phyloP scores from a whole-genome alignment of 2,329 filamentous ascomycete genomes.

The Endocalyx cinctus region DNA sequence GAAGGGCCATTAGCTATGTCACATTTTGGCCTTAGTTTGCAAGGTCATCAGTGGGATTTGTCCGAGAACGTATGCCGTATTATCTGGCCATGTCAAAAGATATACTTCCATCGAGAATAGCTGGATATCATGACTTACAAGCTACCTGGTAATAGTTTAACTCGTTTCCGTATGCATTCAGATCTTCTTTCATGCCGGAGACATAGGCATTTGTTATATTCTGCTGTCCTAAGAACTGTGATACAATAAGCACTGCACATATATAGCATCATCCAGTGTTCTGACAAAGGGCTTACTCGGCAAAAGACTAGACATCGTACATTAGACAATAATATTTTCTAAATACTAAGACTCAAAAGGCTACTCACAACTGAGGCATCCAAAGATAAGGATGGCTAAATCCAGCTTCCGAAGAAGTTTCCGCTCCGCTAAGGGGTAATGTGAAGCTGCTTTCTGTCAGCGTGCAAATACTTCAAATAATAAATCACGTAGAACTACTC shows the following conservation, averaged over 20 bases:
- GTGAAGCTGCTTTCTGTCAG: conserved; percentile 13
- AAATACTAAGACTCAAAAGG: no score
- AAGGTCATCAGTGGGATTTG: conserved; percentile 29
- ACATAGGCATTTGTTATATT: conserved; percentile 34
- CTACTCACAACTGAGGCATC: conserved; percentile 29
- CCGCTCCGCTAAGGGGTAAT: conserved; percentile 20
- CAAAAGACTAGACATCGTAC: no score
- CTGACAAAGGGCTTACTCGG: no score
- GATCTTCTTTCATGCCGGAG: conserved; percentile 34
- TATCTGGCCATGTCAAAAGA: neutral
- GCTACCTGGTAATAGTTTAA: conserved; percentile 25
- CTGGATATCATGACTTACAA: neutral
- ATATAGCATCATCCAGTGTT: no score
- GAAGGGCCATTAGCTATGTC: neutral
- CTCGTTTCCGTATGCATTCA: conserved; percentile 33
- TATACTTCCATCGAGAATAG: no score
- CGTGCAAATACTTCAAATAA: neutral
- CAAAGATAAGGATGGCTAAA: conserved; percentile 26
- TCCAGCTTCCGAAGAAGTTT: conserved; percentile 29
- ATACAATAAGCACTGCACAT: conserved; percentile 1
- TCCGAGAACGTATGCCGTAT: conserved; percentile 29
- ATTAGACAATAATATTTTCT: no score
- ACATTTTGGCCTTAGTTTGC: conserved; percentile 5
- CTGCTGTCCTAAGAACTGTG: neutral
- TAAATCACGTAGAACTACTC: conserved; percentile 4